A percentile compares a stretch with the other conserved stretches of the same genome.
Conservation (phyloP, 2,329 filamentous ascomycete species). For the Tolypocladium pustulatum region DNA sequence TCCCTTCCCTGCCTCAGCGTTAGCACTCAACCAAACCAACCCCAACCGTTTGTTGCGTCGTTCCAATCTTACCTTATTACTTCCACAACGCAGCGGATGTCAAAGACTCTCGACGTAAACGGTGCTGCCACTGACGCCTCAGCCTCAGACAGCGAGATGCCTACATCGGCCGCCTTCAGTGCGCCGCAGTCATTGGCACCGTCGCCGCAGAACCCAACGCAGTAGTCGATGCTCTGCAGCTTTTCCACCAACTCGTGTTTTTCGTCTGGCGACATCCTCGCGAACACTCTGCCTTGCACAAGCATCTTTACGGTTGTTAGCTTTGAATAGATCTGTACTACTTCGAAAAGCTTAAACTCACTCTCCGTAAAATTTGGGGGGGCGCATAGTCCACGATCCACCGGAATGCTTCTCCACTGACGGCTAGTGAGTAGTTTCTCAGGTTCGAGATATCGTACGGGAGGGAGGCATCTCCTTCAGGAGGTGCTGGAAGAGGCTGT, state of each 20-base stretch:
- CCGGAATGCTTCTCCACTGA: slow-evolving; percentile 89
- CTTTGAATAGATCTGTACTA: not conserved
- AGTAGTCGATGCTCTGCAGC: slow-evolving; percentile 91
- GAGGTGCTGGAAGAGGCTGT: slow-evolving; percentile 60
- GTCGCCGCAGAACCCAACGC: slow-evolving; percentile 91
- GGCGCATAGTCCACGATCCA: slow-evolving; percentile 92
- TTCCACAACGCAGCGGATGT: slow-evolving; percentile 89
- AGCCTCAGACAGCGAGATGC: slow-evolving; percentile 92
- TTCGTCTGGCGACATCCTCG: slow-evolving; percentile 97
- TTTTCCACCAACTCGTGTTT: slow-evolving; percentile 98
- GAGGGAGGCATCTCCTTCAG: slow-evolving; percentile 67
- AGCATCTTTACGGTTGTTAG: slow-evolving; percentile 54
- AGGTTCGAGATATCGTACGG: slow-evolving; percentile 77
- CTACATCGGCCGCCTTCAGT: slow-evolving; percentile 92
- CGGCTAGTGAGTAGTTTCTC: slow-evolving; percentile 76
- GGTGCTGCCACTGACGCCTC: slow-evolving; percentile 97
- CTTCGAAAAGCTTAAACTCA: slow-evolving; percentile 22
- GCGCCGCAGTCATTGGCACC: slow-evolving; percentile 97
- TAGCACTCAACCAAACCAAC: slow-evolving; percentile 5
- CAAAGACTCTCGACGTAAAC: slow-evolving; percentile 90
- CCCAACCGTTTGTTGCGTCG: not conserved
- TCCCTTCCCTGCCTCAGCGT: slow-evolving; percentile 56
- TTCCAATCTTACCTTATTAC: slow-evolving; percentile 58
- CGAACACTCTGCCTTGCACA: slow-evolving; percentile 84
- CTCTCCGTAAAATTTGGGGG: slow-evolving; percentile 63